Conservation (phyloP, 352 stramenopile genomes). For the Phytophthora hybrid region DNA sequence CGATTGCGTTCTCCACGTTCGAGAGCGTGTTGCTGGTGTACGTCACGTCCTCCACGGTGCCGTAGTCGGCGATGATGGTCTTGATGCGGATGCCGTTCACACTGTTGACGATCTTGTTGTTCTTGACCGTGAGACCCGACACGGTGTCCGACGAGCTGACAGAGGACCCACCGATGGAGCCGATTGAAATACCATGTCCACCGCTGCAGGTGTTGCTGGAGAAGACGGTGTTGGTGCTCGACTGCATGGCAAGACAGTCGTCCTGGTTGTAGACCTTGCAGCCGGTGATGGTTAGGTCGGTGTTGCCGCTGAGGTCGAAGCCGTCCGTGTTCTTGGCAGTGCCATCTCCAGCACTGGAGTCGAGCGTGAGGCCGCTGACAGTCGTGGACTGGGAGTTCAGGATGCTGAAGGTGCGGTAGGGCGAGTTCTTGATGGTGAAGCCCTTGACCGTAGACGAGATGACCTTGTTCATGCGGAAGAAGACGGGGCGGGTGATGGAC, state of each 20-base stretch:
- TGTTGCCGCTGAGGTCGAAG: constrained; percentile 35
- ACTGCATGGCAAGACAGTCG: constrained; percentile 17
- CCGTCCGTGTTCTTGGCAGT: constrained; percentile 20
- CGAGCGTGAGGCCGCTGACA: constrained; percentile 23
- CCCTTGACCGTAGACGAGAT: constrained; percentile 32
- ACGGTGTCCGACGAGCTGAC: constrained; percentile 31
- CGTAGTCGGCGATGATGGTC: constrained; percentile 21
- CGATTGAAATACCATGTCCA: constrained; percentile 35
- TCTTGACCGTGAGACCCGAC: constrained; percentile 19
- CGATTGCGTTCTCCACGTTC: constrained; percentile 36
- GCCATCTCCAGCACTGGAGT: constrained; percentile 25
- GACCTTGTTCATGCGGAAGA: constrained; percentile 39
- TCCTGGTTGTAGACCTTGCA: constrained; percentile 37
- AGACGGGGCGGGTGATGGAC: constrained; percentile 34
- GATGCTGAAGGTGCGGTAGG: constrained; percentile 34
- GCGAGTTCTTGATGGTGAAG: constrained; percentile 40
- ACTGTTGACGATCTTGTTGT: constrained; percentile 39
- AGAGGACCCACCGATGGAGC: constrained; percentile 20
- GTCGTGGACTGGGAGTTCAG: constrained; percentile 26
- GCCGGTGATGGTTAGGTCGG: constrained; percentile 27
- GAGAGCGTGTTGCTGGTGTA: constrained; percentile 28
- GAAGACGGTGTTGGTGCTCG: constrained; percentile 23
- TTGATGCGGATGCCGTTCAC: constrained; percentile 21
- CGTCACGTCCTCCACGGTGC: constrained; percentile 21
- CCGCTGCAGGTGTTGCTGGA: constrained; percentile 19